Base-by-base conservation (phyloP, 2,329 filamentous ascomycete genomes). In the Chrysoporthe cubensis region DNA sequence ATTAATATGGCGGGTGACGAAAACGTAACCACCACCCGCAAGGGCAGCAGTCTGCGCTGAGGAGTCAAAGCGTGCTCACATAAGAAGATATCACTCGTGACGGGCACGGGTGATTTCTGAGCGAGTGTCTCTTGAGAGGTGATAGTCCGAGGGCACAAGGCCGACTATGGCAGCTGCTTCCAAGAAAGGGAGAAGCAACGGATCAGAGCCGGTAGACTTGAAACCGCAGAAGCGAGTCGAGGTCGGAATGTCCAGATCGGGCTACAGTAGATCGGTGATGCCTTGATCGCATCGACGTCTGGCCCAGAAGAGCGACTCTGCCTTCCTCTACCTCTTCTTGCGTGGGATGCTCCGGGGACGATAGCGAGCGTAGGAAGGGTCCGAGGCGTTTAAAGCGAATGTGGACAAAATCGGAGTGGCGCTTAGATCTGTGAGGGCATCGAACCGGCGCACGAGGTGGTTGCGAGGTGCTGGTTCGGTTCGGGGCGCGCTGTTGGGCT, bases 331-430 rank as follows among this genome's bases (percentile, higher is more conserved):
- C 69, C 66, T 65, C 70, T 69, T 60, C 65, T 66, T 54, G 8
- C 54, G 37, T 40, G 37, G 37, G 37, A 9, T 40, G 54, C 52
- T 63, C 58, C 69, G 69, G 64, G 68, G 70, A 72, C 71, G 73
- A 75, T 78, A 82, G 79, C 78, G 80, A 82, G 76, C 73, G 80
- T 81, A 73, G 70, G 59, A 60, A 56, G 67, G 65, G 44, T 63
- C 73, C 70, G 52, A 65, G 66, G 66, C 62, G 68, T 66, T 70
- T 21, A 54, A 68, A 69, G 73, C 71, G 66, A 69, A 66, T 74
- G 70, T 63, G 69, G 62, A 70, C 71, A 70, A 71, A 54, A 68
- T 72, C 72, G 74, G 72, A 57, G 40, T 37, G 42, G n/a, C 16
- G 14, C 44, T 59, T 62, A 58, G 48, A 44, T 65, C 66, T 69